These are phyloP conservation scores for Saturnispora quitensis DNA, from an alignment of 805 yeast species.

Conservation along the genomic window DNA sequence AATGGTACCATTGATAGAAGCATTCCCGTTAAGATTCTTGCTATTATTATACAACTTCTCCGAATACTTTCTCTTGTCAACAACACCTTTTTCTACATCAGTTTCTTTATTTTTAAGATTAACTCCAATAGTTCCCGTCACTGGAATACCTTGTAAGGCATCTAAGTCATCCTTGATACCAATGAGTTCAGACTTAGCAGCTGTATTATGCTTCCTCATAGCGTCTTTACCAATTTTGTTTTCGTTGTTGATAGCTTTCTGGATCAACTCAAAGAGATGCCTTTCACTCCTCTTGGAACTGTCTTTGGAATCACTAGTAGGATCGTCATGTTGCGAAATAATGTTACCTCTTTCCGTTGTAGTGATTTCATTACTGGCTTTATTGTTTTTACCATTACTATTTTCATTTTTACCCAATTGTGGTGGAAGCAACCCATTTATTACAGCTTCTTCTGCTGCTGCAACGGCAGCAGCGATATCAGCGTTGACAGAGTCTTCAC, in stretches of 20 bases:
- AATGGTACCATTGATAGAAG: not conserved
- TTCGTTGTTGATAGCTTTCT: constrained; percentile 7
- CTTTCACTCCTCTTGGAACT: not conserved
- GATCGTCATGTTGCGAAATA: not conserved
- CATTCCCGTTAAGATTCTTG: not conserved
- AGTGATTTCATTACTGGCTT: not conserved
- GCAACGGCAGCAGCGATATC: constrained; percentile 27
- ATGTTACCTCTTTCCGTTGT: not conserved
- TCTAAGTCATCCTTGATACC: not conserved
- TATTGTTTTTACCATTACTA: not conserved
- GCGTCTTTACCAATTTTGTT: not conserved
- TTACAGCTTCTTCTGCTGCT: constrained; percentile 14
- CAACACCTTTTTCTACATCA: not conserved
- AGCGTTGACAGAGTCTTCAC: constrained; percentile 18
- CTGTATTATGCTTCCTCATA: not conserved
- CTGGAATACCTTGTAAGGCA: not conserved
- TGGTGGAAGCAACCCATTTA: constrained; percentile 1
- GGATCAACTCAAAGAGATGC: constrained; percentile 1
- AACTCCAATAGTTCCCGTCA: not conserved
- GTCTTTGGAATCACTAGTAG: not conserved
- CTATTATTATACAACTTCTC: not conserved
- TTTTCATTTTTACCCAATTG: not conserved
- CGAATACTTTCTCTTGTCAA: not conserved
- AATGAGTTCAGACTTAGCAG: not conserved
- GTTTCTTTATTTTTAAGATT: not conserved